These are phyloP conservation scores for Penicillium sumatraense DNA, from an alignment of 2,329 filamentous ascomycete species.

Conservation along the genomic window DNA sequence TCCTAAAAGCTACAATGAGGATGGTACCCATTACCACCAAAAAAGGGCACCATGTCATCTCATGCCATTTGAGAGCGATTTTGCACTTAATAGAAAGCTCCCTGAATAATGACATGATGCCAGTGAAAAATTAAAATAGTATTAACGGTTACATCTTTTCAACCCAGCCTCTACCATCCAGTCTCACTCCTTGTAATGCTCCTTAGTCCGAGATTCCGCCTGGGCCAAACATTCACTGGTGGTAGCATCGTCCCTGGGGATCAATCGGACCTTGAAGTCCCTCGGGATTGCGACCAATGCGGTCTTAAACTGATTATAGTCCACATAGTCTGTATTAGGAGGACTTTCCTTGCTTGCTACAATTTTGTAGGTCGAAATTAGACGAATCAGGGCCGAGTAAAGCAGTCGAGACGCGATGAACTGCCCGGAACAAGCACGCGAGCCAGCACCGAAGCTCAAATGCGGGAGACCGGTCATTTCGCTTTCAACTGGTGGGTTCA, in stretches of 20 bases:
- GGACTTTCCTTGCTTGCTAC: constrained; percentile 54
- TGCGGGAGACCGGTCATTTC: constrained; percentile 57
- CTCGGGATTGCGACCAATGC: constrained; percentile 64
- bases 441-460: constrained; percentile 62
- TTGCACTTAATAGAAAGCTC: no score
- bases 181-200: constrained; percentile 52
- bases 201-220: constrained; percentile 52
- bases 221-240: constrained; percentile 47
- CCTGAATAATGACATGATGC: no score
- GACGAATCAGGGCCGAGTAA: constrained; percentile 58
- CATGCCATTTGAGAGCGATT: no score
- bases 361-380: constrained; percentile 60
- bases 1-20: no score
- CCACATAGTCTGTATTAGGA: constrained; percentile 65
- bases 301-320: constrained; percentile 65
- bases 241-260: constrained; percentile 52
- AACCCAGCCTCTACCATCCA: background rate
- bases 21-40: no score
- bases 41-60: no score
- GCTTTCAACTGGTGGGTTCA: constrained; percentile 43
- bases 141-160: background rate
- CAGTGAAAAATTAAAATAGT: no score
- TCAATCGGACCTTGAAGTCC: constrained; percentile 62
- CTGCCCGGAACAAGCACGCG: constrained; percentile 62
- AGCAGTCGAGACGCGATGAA: constrained; percentile 63